Conservation (phyloP, 1,284 basidiomycete species). For the Puccinia brachypodii region DNA sequence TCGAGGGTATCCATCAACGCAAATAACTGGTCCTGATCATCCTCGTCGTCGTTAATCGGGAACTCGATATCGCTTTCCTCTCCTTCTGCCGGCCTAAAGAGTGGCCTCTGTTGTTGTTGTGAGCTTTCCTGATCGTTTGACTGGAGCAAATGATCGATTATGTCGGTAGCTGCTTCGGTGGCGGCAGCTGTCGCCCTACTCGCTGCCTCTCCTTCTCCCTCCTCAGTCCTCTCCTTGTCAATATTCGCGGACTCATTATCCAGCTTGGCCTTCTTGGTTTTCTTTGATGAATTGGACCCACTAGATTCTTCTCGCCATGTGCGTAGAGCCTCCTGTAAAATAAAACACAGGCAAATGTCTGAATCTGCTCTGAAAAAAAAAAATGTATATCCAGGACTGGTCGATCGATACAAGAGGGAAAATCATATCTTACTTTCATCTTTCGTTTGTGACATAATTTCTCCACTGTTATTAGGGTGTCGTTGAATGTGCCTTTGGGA, state of each 20-base stretch:
- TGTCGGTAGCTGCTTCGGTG: neutral
- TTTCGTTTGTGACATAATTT: slow-evolving; percentile 76
- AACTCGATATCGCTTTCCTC: neutral
- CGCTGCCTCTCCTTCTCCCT: too few relatives aligned
- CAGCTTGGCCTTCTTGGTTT: neutral
- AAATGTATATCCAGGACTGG: too few relatives aligned
- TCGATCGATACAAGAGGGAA: too few relatives aligned
- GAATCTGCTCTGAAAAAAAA: too few relatives aligned
- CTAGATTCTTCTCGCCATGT: slow-evolving; percentile 2
- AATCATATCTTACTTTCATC: slow-evolving; percentile 70
- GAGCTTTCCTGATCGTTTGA: neutral
- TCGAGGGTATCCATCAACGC: neutral
- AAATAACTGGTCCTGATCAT: neutral
- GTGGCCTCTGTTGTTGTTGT: neutral
- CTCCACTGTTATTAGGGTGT: slow-evolving; percentile 78
- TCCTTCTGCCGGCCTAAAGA: slow-evolving; percentile 11
- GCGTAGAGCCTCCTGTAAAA: neutral
- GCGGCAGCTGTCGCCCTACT: neutral
- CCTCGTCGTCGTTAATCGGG: neutral
- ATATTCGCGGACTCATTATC: neutral
- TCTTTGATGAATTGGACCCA: neutral
- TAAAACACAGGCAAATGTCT: too few relatives aligned
- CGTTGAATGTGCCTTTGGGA: slow-evolving; percentile 77
- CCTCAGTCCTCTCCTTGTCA: neutral
- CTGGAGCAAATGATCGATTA: too few relatives aligned